Percentiles rank a stretch among this genome's conserved stretches.
Conservation (phyloP, 78 protist genomes). For the Polysphondylium violaceum region DNA sequence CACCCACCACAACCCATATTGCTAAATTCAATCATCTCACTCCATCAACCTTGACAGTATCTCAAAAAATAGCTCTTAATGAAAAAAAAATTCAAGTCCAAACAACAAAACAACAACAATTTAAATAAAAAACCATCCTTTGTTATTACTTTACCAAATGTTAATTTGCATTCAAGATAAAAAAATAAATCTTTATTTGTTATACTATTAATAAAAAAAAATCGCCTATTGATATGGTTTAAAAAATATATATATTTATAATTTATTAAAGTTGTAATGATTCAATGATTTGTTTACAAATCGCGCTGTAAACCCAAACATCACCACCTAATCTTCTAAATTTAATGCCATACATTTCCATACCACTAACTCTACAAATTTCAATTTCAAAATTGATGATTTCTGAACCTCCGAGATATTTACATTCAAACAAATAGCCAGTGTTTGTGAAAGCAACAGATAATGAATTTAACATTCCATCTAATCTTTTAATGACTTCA, state of each 20-base stretch:
- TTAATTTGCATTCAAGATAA: neutral
- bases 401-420: neutral
- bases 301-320: slow-evolving; percentile 14
- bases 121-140: neutral
- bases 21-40: slow-evolving; percentile 8
- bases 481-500: slow-evolving; percentile 12
- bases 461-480: slow-evolving; percentile 22
- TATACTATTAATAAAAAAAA: neutral
- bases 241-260: neutral
- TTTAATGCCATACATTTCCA: slow-evolving; percentile 71
- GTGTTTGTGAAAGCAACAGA: slow-evolving; percentile 1
- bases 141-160: neutral
- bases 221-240: too few species aligned
- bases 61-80: slow-evolving; percentile 19
- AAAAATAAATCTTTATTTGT: neutral
- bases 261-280: slow-evolving; percentile 34
- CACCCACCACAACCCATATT: neutral
- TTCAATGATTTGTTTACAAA: slow-evolving; percentile 27
- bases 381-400: slow-evolving; percentile 42
- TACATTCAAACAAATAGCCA: slow-evolving; percentile 51
- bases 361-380: slow-evolving; percentile 60
- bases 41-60: slow-evolving; percentile 20
- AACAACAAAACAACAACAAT: neutral
- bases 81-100: slow-evolving; percentile 5
- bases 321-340: slow-evolving; percentile 50